phyloP scores from a whole-genome alignment of 2,329 filamentous ascomycete species.

The Cladorrhinum sp. region DNA sequence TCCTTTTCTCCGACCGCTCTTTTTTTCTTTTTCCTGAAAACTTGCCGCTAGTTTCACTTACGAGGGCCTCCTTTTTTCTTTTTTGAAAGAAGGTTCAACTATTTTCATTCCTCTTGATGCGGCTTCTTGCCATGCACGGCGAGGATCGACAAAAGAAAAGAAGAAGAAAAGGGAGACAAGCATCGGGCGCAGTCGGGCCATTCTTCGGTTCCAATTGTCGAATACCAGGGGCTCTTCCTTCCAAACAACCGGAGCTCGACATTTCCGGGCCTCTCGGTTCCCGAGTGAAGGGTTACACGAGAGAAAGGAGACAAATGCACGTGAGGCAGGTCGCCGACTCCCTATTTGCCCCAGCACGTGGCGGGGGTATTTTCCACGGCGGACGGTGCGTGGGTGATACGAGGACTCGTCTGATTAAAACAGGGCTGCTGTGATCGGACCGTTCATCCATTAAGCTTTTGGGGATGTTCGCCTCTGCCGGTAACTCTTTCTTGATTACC shows the following conservation, averaged over 20 bases:
- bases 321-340: background rate
- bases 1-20: background rate
- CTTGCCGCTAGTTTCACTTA: background rate
- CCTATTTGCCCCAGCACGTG: constrained; percentile 15
- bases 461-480: background rate
- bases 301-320: background rate
- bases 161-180: background rate
- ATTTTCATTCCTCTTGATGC: background rate
- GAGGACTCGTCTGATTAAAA: background rate
- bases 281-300: constrained; percentile 4
- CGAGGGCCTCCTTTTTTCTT: background rate
- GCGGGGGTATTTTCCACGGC: constrained; percentile 7
- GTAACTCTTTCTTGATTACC: background rate
- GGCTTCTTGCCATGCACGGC: background rate
- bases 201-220: too few species aligned
- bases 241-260: background rate
- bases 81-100: background rate
- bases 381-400: background rate
- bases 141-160: background rate
- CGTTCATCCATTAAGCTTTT: background rate
- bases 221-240: background rate
- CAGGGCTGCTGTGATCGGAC: background rate
- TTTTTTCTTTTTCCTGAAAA: background rate
- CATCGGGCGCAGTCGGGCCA: background rate
- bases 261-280: constrained; percentile 6